Conservation (phyloP, 306 rosid genomes). For the Castanea sativa region DNA sequence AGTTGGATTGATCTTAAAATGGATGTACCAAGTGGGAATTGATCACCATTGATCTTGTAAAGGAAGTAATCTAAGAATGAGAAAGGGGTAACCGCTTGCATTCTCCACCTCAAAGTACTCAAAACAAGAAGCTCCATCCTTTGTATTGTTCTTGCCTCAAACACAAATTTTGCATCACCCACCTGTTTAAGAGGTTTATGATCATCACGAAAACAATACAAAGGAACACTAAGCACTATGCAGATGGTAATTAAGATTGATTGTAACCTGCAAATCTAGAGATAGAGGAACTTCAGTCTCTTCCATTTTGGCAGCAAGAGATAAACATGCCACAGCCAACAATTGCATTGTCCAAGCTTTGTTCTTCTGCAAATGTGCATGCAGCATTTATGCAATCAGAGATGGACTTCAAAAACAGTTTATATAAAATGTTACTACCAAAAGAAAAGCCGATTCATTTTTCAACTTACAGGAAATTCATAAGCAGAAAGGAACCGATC, state of each 20-base stretch:
- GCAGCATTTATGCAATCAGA: constrained; percentile 6
- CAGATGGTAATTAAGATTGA: background rate
- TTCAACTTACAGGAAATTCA: constrained; percentile 81
- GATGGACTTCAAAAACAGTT: background rate
- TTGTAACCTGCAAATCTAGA: constrained; percentile 77
- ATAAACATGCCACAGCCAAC: constrained; percentile 84
- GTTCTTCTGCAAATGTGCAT: constrained; percentile 46
- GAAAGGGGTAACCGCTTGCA: constrained; percentile 90
- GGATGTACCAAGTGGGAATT: constrained; percentile 37
- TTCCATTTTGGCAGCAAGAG: constrained; percentile 88
- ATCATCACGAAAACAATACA: constrained; percentile 18
- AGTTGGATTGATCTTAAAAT: constrained; percentile 53
- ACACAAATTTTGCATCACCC: constrained; percentile 69
- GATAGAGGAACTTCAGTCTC: constrained; percentile 72
- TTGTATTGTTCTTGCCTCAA: constrained; percentile 83
- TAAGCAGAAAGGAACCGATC: constrained; percentile 86
- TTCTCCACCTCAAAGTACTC: constrained; percentile 86
- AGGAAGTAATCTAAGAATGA: constrained; percentile 78
- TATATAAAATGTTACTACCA: background rate
- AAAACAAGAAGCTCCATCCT: constrained; percentile 95
- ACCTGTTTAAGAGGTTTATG: constrained; percentile 43
- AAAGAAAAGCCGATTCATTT: background rate
- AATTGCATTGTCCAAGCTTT: constrained; percentile 93
- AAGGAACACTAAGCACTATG: background rate
- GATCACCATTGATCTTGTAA: constrained; percentile 55